These are phyloP conservation scores for Posidonia oceanica DNA, from an alignment of 116 monocot species.

Conservation along the genomic window DNA sequence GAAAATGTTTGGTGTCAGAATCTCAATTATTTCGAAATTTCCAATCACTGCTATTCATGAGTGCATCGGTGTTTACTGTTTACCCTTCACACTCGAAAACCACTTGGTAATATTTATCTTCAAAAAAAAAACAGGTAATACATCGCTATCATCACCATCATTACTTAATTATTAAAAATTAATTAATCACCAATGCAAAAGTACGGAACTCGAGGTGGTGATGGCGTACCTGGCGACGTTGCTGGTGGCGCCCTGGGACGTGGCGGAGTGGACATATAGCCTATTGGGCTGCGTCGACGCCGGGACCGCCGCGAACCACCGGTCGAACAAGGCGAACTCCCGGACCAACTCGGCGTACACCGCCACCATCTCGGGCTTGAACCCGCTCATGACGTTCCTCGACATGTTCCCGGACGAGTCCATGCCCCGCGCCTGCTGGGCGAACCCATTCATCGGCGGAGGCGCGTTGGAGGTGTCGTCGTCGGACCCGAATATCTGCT, in stretches of 20 bases:
- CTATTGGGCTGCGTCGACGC: conserved; percentile 64
- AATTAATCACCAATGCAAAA: no score
- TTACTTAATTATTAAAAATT: no score
- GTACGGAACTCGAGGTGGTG: not conserved
- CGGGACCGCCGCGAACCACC: conserved; percentile 59
- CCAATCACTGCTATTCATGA: no score
- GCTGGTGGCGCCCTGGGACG: conserved; percentile 69
- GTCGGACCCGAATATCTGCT: conserved; percentile 51
- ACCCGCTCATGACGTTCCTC: conserved; percentile 42
- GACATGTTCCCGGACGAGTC: conserved; percentile 14
- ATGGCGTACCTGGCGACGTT: conserved; percentile 26
- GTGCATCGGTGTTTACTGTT: no score
- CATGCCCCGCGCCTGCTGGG: conserved; percentile 32
- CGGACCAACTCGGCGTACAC: conserved; percentile 30
- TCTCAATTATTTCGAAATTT: no score
- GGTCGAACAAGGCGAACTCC: conserved; percentile 56
- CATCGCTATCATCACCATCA: no score
- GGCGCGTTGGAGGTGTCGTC: conserved; percentile 8
- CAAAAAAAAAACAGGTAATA: no score
- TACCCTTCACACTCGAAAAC: no score
- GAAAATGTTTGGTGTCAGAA: no score
- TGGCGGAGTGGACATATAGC: conserved; percentile 67
- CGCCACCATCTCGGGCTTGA: conserved; percentile 40
- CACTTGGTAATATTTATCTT: no score
- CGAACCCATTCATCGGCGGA: conserved; percentile 64